These are phyloP conservation scores for Wickerhamomyces bisporus DNA, from an alignment of 805 yeast genomes.

Conservation along the genomic window DNA sequence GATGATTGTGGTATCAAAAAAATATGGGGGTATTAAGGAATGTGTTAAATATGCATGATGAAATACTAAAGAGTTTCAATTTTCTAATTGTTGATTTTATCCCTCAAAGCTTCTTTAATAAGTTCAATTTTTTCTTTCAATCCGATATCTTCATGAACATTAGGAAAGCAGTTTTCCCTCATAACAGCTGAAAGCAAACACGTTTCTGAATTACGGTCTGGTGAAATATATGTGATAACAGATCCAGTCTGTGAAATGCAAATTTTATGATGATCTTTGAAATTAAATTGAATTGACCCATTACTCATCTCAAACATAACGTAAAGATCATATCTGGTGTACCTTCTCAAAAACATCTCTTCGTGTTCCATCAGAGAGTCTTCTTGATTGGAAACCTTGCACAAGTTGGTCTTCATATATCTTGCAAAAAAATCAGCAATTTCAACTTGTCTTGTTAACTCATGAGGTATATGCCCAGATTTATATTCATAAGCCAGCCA, in stretches of 20 bases:
- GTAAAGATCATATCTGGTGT: constrained; percentile 70
- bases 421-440: constrained; percentile 84
- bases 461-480: constrained; percentile 37
- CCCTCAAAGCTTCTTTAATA: constrained; percentile 64
- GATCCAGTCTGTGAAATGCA: constrained; percentile 74
- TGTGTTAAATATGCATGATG: too few relatives aligned
- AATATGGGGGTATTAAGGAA: too few relatives aligned
- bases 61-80: not conserved
- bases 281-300: constrained; percentile 91
- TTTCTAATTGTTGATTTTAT: constrained; percentile 14
- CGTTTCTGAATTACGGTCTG: constrained; percentile 66
- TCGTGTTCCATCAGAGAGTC: constrained; percentile 44
- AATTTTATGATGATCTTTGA: constrained; percentile 89
- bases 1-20: too few relatives aligned
- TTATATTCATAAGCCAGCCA: constrained; percentile 49
- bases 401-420: constrained; percentile 88
- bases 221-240: constrained; percentile 76
- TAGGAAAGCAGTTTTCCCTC: constrained; percentile 43
- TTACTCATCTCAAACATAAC: constrained; percentile 92
- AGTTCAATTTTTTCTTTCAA: constrained; percentile 41
- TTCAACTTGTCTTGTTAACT: constrained; percentile 66
- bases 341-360: constrained; percentile 74
- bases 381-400: constrained; percentile 66
- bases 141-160: constrained; percentile 39
- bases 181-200: constrained; percentile 48